phyloP scores from a whole-genome alignment of 1,284 basidiomycete genomes.

The Sporisorium reilianum region DNA sequence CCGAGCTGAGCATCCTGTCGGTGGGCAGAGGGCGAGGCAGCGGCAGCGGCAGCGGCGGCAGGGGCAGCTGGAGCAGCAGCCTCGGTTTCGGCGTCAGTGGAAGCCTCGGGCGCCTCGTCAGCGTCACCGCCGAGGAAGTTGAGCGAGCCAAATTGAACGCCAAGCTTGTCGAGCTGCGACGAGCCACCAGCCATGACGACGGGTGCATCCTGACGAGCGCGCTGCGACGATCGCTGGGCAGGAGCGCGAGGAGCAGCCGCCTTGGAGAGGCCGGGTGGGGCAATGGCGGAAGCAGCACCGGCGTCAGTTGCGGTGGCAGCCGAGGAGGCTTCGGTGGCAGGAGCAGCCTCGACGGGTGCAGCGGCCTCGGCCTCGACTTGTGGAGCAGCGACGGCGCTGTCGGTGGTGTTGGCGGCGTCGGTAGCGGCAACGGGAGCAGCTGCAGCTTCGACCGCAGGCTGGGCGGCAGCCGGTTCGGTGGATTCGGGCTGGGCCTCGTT shows the following conservation, averaged over 20 bases:
- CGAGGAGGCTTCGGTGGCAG: conserved; percentile 28
- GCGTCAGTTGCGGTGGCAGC: conserved; percentile 22
- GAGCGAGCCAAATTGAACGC: conserved; percentile 66
- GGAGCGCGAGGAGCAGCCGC: conserved; percentile 43
- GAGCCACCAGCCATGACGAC: conserved; percentile 67
- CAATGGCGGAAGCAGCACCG: conserved; percentile 18
- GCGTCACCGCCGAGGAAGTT: conserved; percentile 65
- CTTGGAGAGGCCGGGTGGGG: conserved; percentile 50
- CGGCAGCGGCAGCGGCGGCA: conserved; percentile 17
- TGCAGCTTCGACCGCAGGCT: conserved; percentile 17
- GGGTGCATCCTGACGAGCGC: conserved; percentile 64
- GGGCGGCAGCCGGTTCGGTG: conserved; percentile 7
- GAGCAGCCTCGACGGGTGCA: conserved; percentile 25
- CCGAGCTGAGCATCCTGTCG: conserved; percentile 36
- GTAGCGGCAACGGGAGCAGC: conserved; percentile 13
- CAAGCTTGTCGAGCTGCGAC: conserved; percentile 65
- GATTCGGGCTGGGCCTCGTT: conserved; percentile 23
- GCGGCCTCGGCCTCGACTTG: conserved; percentile 19
- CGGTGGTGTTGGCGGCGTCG: conserved; percentile 13
- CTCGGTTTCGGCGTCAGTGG: conserved; percentile 19
- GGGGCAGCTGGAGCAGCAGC: conserved; percentile 24
- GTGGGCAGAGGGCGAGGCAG: conserved; percentile 33
- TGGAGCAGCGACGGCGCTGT: conserved; percentile 6
- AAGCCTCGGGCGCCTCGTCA: conserved; percentile 28
- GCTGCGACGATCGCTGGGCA: conserved; percentile 55